phyloP scores from a whole-genome alignment of 805 yeast genomes.

The Wickerhamiella parazyma region DNA sequence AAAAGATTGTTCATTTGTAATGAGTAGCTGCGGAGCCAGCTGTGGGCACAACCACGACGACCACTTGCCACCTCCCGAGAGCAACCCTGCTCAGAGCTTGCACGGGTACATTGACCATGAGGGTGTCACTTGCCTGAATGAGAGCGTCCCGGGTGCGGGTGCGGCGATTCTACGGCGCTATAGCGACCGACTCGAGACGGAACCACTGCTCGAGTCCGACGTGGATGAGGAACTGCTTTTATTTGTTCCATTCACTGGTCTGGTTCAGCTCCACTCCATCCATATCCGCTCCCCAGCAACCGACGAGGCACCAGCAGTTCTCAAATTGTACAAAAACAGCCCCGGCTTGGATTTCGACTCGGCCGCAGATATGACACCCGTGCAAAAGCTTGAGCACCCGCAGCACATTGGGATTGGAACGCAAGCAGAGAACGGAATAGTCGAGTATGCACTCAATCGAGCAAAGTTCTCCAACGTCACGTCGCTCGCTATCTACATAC shows the following conservation, averaged over 20 bases:
- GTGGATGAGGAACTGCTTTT: constrained; percentile 70
- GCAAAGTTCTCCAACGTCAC: constrained; percentile 57
- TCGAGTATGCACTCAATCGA: constrained; percentile 72
- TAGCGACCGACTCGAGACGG: constrained; percentile 34
- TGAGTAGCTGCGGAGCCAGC: neutral
- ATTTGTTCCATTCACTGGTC: constrained; percentile 65
- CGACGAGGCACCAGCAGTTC: constrained; percentile 50
- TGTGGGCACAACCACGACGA: constrained; percentile 22
- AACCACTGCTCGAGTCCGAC: constrained; percentile 46
- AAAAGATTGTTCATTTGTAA: constrained; percentile 38
- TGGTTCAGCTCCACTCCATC: constrained; percentile 61
- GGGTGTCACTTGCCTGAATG: constrained; percentile 51
- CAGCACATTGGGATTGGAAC: constrained; percentile 31
- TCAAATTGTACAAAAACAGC: constrained; percentile 62
- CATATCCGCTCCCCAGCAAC: constrained; percentile 53
- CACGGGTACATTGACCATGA: constrained; percentile 45
- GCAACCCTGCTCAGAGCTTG: constrained; percentile 48
- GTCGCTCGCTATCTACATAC: constrained; percentile 53
- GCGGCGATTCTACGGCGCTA: constrained; percentile 39
- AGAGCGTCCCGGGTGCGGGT: constrained; percentile 39
- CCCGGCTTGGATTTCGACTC: constrained; percentile 60
- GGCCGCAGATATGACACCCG: constrained; percentile 36
- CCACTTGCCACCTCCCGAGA: constrained; percentile 59
- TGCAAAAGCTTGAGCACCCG: constrained; percentile 49
- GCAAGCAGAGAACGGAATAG: constrained; percentile 34